phyloP scores from a whole-genome alignment of 306 rosid species.

The Neltuma alba region DNA sequence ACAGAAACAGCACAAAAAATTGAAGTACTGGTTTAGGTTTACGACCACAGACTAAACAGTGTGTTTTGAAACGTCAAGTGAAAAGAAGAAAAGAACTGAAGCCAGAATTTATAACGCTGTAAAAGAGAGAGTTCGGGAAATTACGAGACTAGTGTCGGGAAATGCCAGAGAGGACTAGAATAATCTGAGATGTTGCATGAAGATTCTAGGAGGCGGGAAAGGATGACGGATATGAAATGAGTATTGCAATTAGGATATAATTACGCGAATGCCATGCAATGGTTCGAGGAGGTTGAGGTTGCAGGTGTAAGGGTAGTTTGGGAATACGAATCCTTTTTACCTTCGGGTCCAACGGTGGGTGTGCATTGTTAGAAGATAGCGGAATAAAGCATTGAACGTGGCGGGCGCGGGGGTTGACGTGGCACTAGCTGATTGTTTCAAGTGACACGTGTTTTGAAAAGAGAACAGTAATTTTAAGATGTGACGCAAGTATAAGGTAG shows the following conservation, averaged over 20 bases:
- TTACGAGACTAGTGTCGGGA: constrained; percentile 6
- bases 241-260: not conserved
- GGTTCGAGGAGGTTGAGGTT: not conserved
- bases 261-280: not conserved
- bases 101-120: not conserved
- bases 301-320: not conserved
- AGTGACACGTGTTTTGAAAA: constrained; percentile 19
- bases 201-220: constrained; percentile 34
- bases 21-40: not conserved
- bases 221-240: not conserved
- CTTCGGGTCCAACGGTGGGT: not conserved
- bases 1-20: not conserved
- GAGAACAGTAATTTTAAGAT: not conserved
- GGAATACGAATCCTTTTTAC: not conserved
- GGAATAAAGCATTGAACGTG: constrained; percentile 29
- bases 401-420: not conserved
- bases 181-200: constrained; percentile 42
- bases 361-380: not conserved
- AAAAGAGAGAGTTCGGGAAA: constrained; percentile 13
- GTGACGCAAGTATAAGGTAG: not conserved
- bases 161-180: constrained; percentile 25
- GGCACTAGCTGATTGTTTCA: not conserved
- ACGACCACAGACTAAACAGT: not conserved
- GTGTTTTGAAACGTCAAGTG: not conserved
- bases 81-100: too few species aligned